Evolutionary conservation across 257 asterid species (phyloP), one percentile per base, ranked within the genome.

Genomic region (Datura wrightii): DNA sequence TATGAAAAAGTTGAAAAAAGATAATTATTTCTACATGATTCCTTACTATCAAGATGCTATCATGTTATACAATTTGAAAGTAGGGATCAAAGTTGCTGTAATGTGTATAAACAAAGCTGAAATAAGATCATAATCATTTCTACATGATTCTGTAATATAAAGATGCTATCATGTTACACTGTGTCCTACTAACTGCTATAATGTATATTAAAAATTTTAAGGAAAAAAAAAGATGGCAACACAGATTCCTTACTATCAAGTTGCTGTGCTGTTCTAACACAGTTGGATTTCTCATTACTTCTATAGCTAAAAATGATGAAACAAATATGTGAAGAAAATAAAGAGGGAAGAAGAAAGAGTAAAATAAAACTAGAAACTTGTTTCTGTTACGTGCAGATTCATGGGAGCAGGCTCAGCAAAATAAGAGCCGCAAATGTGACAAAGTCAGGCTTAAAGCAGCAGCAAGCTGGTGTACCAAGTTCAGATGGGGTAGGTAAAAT

Each of bases 371-470:
- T 7, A 54, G 10, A 24, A 62, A 41, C 44, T 39, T 44, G 24
- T 24, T 31, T 67, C 56, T 13, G 50, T 16, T 5, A 83, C 67
- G 15, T 44, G 5, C 80, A 85, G 5, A 44, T 39, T 62, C 53
- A 79, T 62, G 46, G 65, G 52, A 67, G 44, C 48, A 65, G 18
- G 66, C 36, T 59, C 74, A 50, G 70, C 80, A 48, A 60, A 85
- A 87, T 63, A 79, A 58, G 83, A 78, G 86, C 86, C 76, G 86
- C 87, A 84, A 74, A 14, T n/a, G 58, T 50, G 46, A 72, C 41
- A 46, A 44, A 24, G 86, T 53, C 81, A 76, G 24, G 60, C 14
- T 50, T 76, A 55, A 50, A 76, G 59, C 24, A 16, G 8, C 63
- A 54, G 24, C 31, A 24, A 24, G 78, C 52, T 39, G 14, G 76